A percentile compares a stretch with the other conserved stretches of the same genome.
phyloP scores from a whole-genome alignment of 257 asterid genomes.

The Lycium barbarum region DNA sequence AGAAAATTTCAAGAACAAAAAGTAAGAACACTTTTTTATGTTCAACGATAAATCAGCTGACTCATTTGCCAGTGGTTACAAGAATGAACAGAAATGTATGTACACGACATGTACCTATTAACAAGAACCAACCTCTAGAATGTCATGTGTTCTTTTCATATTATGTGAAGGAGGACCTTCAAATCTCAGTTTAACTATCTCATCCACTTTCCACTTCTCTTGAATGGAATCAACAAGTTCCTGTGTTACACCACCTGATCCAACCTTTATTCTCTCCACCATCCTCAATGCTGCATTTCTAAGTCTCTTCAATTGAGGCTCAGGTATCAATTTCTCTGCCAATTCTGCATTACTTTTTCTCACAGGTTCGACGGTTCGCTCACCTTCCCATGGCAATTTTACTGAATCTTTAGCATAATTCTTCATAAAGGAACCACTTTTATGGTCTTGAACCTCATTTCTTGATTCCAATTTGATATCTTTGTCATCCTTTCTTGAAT shows the following conservation, averaged over 20 bases:
- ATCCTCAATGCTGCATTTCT: conserved; percentile 73
- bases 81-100: conserved; percentile 23
- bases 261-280: conserved; percentile 84
- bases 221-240: conserved; percentile 68
- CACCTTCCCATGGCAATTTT: conserved; percentile 70
- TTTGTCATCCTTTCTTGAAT: not conserved
- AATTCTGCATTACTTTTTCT: conserved; percentile 51
- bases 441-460: not conserved
- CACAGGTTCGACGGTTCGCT: conserved; percentile 35
- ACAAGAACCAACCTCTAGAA: conserved; percentile 73
- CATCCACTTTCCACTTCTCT: conserved; percentile 80
- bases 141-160: conserved; percentile 84
- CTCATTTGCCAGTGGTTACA: not conserved
- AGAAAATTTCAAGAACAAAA: not conserved
- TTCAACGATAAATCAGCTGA: not conserved
- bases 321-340: conserved; percentile 81
- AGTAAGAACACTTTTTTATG: too few relatives aligned
- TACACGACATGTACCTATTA: not conserved
- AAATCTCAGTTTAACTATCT: conserved; percentile 82
- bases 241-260: conserved; percentile 83
- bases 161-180: conserved; percentile 81
- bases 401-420: conserved; percentile 29
- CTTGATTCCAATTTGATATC: conserved; percentile 18
- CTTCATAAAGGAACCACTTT: conserved; percentile 22
- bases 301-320: conserved; percentile 79